Conservation (phyloP, 2,329 filamentous ascomycete genomes). For the Fusarium sp. region DNA sequence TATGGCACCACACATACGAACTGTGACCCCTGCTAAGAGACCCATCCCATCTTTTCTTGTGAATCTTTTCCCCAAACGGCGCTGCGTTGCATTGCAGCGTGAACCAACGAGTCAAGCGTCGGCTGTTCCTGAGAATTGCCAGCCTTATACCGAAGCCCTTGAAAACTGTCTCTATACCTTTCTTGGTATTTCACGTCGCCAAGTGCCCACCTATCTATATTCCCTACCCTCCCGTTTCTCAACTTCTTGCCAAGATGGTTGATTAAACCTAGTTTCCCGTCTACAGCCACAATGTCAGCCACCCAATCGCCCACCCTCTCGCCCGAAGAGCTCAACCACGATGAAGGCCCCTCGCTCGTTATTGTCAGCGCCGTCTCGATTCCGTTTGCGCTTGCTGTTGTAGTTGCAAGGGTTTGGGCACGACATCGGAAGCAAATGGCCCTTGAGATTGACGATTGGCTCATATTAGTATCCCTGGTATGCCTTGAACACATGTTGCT, state of each 20-base stretch:
- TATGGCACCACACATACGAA: not conserved
- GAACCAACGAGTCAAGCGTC: not conserved
- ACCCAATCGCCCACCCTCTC: not conserved
- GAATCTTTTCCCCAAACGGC: not conserved
- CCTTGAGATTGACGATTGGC: not conserved
- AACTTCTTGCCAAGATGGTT: not conserved
- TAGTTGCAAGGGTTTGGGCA: not conserved
- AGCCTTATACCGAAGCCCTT: not conserved
- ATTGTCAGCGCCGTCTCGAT: not conserved
- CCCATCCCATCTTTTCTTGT: not conserved
- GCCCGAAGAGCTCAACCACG: not conserved
- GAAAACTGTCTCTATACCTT: not conserved
- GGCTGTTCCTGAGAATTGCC: not conserved
- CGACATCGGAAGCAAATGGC: not conserved
- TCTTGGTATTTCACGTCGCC: not conserved
- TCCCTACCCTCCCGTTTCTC: not conserved
- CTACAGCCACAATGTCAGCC: not conserved
- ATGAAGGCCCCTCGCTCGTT: not conserved
- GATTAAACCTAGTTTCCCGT: not conserved
- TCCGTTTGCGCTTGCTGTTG: not conserved
- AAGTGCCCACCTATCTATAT: not conserved
- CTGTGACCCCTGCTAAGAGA: not conserved
- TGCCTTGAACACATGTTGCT: not conserved
- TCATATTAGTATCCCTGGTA: not conserved
- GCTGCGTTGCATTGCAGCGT: not conserved